Evolutionary conservation across 768 basidiomycete genomes (phyloP).

Genomic region (Crucibulum laeve): DNA sequence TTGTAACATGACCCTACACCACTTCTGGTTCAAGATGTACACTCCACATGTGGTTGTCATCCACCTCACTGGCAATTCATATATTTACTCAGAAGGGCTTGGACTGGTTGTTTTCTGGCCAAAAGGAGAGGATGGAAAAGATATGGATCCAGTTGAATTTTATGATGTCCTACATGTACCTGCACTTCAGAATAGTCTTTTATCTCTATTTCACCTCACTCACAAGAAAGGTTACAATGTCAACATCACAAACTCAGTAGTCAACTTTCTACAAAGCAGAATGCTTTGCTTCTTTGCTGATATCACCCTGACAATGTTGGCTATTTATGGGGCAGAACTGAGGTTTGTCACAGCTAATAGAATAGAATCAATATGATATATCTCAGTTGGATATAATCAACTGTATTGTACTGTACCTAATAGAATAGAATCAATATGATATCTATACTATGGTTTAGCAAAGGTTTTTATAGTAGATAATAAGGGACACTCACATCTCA

Average conservation of each 20-base stretch:
- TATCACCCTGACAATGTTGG: neutral
- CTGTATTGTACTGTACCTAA: no score
- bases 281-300: neutral
- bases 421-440: no score
- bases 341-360: no score
- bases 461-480: no score
- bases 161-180: neutral
- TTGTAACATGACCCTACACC: neutral
- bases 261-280: neutral
- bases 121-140: neutral
- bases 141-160: neutral
- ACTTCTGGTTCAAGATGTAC: neutral
- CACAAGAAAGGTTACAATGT: neutral
- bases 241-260: neutral
- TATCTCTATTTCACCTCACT: neutral
- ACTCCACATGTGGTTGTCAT: neutral
- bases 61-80: neutral
- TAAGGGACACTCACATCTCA: no score
- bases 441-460: no score
- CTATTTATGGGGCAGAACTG: neutral
- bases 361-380: no score
- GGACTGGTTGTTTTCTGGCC: neutral
- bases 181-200: neutral
- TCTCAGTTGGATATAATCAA: no score
- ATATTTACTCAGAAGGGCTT: neutral